Evolutionary conservation across 164 flowering plant genomes (phyloP).

Genomic region (Magnolia officinalis): DNA sequence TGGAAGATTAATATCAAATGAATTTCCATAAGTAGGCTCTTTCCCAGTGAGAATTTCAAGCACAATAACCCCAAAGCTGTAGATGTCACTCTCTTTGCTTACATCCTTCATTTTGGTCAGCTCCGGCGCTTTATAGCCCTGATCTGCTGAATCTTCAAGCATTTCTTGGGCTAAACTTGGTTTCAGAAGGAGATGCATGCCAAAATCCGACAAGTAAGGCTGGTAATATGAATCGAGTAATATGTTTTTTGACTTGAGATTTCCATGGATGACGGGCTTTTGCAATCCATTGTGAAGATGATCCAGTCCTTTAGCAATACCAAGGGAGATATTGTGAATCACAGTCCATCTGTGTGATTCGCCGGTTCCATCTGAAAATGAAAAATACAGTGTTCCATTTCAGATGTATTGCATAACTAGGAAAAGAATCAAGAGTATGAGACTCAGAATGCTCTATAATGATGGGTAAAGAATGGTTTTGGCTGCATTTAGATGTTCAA

Average conservation of each 20-base stretch:
- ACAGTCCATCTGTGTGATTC: constrained; percentile 61
- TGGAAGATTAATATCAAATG: constrained; percentile 41
- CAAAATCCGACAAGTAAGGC: constrained; percentile 69
- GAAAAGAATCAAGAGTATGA: not conserved
- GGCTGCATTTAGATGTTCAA: too few species aligned
- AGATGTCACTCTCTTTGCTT: constrained; percentile 60
- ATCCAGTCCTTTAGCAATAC: constrained; percentile 67
- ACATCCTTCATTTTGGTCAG: constrained; percentile 89
- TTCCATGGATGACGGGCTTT: constrained; percentile 76
- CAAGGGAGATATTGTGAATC: constrained; percentile 56
- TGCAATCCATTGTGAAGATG: constrained; percentile 67
- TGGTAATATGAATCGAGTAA: constrained; percentile 48
- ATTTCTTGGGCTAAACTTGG: constrained; percentile 66
- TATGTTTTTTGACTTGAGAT: constrained; percentile 82
- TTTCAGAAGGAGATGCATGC: constrained; percentile 67
- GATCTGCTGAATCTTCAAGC: constrained; percentile 63
- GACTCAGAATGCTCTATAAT: too few species aligned
- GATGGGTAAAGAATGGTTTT: too few species aligned
- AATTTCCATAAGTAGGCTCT: constrained; percentile 48
- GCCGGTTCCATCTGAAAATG: constrained; percentile 39
- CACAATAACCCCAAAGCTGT: constrained; percentile 78
- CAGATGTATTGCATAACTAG: not conserved
- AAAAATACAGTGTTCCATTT: constrained; percentile 7
- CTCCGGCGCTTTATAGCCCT: constrained; percentile 93
- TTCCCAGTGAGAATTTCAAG: constrained; percentile 79